Evolutionary conservation across 2,329 filamentous ascomycete species (phyloP), one percentile per base, ranked within the genome.

Genomic region (Colletotrichum sp.): DNA sequence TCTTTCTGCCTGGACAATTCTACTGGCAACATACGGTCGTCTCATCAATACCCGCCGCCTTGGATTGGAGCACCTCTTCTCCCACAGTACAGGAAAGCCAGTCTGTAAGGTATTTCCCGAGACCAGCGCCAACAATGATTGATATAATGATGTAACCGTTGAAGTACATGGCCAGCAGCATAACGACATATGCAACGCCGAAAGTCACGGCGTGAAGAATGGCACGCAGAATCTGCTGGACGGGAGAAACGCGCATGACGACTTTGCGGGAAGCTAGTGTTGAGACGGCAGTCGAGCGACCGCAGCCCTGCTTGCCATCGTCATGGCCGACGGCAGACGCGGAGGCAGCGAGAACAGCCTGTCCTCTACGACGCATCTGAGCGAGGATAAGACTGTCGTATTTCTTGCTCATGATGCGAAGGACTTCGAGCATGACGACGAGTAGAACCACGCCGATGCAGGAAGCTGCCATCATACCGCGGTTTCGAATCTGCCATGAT

Each of bases 61-160:
- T 58, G 24, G 24, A 24, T 4, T 24, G 24, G 24, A 24, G 3
- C 24, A 3, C 24, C 24, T 24, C 24, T 24, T 24, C 52, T 10
- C 32, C 32, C 2, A 43, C 32, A 3, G 52, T 59, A 32, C 48
- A 68, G 2, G 65, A 38, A 16, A 68, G 80, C 88, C 88, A 90
- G 79, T 89, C 88, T 77, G 85, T 88, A 18, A 89, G 77, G 77
- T 89, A 89, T 81, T 89, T 89, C 72, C 88, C 88, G 62, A 90
- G 77, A 5, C 86, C 85, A 6, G 87, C 87, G 4, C 88, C 88
- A 56, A 90, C 10, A 6, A 73, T 28, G 30, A 73, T 69, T 7
- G 71, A 62, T 18, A 73, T 55, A 24, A 73, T 73, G 48, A 73
- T 65, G 34, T 73, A 73, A 3, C 71, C 71, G 38, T 73, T 73